These are phyloP conservation scores for Talaromyces liani DNA, from an alignment of 495 filamentous ascomycete genomes.

Conservation along the genomic window DNA sequence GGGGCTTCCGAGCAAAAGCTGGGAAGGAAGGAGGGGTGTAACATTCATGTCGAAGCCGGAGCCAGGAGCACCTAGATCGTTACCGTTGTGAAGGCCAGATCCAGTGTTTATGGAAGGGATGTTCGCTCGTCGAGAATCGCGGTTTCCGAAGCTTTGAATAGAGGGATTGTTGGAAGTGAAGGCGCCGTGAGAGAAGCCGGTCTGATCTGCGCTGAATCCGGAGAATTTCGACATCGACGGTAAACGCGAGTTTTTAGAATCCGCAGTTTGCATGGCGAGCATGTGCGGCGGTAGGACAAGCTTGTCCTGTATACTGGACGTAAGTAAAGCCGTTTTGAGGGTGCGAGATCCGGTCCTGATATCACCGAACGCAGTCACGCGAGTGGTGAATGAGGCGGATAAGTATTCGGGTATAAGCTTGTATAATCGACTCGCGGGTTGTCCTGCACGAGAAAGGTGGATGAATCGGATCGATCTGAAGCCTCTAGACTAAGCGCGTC, in stretches of 20 bases:
- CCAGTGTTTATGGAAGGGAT: constrained; percentile 90
- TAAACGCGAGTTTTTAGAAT: constrained; percentile 48
- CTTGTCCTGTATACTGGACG: constrained; percentile 60
- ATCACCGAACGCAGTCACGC: constrained; percentile 12
- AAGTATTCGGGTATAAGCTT: background rate
- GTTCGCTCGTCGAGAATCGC: constrained; percentile 74
- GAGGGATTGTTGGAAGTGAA: constrained; percentile 69
- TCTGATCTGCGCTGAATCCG: constrained; percentile 57
- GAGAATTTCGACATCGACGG: constrained; percentile 65
- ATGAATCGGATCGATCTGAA: background rate
- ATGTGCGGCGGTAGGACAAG: constrained; percentile 69
- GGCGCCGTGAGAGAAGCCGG: constrained; percentile 85
- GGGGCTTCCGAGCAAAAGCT: constrained; percentile 89
- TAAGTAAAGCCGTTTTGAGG: constrained; percentile 65
- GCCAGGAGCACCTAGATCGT: constrained; percentile 79
- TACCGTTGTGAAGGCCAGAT: constrained; percentile 46
- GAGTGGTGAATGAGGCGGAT: background rate
- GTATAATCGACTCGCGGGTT: background rate
- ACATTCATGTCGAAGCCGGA: constrained; percentile 97
- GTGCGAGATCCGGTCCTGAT: constrained; percentile 11
- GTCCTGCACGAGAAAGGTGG: background rate
- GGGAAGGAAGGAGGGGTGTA: constrained; percentile 88
- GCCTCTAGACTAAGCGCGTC: background rate
- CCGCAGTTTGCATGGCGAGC: constrained; percentile 81
- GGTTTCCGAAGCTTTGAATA: constrained; percentile 68